Base-by-base conservation (phyloP, 192 early-diverging fungal genomes). In the Mortierella hygrophila region DNA sequence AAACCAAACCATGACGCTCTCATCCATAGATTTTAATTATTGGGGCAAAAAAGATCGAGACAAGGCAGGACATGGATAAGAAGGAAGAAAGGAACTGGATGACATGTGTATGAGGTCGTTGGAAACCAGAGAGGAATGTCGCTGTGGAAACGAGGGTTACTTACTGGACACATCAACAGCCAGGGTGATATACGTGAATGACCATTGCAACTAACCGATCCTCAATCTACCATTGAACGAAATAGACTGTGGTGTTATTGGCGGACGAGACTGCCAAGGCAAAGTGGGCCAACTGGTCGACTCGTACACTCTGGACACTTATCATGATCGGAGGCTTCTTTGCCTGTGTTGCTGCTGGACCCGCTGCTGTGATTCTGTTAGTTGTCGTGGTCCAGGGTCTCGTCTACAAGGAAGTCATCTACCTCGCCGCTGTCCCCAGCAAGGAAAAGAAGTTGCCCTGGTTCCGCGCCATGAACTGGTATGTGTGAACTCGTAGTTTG, bases 321-420 rank as follows among this genome's bases (percentile, higher is more conserved):
- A 90, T 97, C 47, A 99, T 99, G 98, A 96, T 99, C 76, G 92
- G 87, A 60, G 92, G 93, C 54, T 97, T 98, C 88, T 92, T 96
- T 78, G 87, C 89, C 41, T 91, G 94, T 42, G 89, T 97, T 26
- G 94, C 93, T 68, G 88, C 92, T 37, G 98, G 98, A 10, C 97
- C 96, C 76, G 80, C 95, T n/a, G 94, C 92, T 87, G 95, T 97
- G 47, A 96, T 98, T 77, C 76, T 97, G 65, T 91, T 97, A 86
- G 97, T 99, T 4, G 90, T 95, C 68, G 88, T 94, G 72, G 91
- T 99, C 70, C 97, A 98, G 82, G 91, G 94, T 44, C 76, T 96
- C 44, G 97, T 99, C 49, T 99, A 97, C 89, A 92, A 91, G 72
- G 98, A 99, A 88, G 96, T 99, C n/a, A 98, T 99, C 81, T 92